Evolutionary conservation across 139 green algal species (phyloP), one percentile per base, ranked within the genome.

Genomic region (Tetradesmus lagerheimii): DNA sequence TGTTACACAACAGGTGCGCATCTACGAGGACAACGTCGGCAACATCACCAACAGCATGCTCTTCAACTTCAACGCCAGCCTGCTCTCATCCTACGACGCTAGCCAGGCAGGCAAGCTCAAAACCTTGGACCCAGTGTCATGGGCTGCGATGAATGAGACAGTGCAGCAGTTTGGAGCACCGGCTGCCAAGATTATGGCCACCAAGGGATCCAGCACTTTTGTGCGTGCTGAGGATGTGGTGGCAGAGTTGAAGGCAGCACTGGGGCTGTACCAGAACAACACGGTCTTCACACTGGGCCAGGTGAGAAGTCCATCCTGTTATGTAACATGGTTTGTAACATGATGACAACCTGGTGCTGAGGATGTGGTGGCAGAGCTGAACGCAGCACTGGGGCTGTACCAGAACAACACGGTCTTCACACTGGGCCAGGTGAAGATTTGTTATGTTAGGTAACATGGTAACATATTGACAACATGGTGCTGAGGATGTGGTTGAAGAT

Each of bases 1-100:
- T n/a, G n/a, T n/a, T n/a, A n/a, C n/a, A n/a, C n/a, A 43, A 41
- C 75, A 64, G 50, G 71, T 89, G 16, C 31, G 82, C 20, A 31
- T 67, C 6, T 89, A 89, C 76, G 85, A 89, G 38, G 41, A 89
- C 41, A 39, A 39, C 15, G 35, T 89, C 34, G 43, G 35, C 27
- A 25, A 31, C 43, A 35, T 62, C 16, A 77, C 71, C 71, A 53
- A 29, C 8, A 5, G 50, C 43, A 75, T 89, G n/a, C 29, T 75
- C 2, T 38, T 8, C 14, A 71, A 83, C 45, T 83, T 89, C 85
- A 89, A 89, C 85, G 34, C 4, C 31, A 89, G 25, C 11, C 47
- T 89, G 85, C 43, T 76, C 66, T 77, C 29, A 4, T 35, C 29
- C 27, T 77, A 35, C 66, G 27, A 34, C 6, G 66, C 25, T 12